Evolutionary conservation across 2,329 filamentous ascomycete genomes (phyloP).

Genomic region (Keithomyces neogunnii): DNA sequence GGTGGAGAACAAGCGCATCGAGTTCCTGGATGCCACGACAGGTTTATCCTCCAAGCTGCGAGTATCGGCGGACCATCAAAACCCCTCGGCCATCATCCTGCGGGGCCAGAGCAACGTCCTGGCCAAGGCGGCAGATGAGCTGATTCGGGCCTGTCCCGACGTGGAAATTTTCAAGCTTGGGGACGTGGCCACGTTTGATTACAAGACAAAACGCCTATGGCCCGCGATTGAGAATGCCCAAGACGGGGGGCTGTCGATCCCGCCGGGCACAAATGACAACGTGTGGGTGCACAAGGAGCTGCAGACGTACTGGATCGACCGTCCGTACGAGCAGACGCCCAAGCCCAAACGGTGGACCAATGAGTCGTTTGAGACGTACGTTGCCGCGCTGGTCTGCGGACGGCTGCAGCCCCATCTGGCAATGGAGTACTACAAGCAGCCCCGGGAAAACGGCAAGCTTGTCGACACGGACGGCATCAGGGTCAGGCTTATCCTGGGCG

Average conservation of each 20-base stretch:
- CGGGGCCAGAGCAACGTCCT: slow-evolving; percentile 22
- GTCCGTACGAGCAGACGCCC: slow-evolving; percentile 29
- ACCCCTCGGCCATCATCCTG: slow-evolving; percentile 22
- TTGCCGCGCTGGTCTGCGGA: slow-evolving; percentile 31
- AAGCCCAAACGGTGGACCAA: slow-evolving; percentile 32
- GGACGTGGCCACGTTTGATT: slow-evolving; percentile 24
- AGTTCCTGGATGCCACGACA: slow-evolving; percentile 25
- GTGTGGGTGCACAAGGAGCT: slow-evolving; percentile 28
- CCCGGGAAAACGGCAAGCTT: slow-evolving; percentile 16
- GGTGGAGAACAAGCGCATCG: slow-evolving; percentile 23
- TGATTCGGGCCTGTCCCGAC: slow-evolving; percentile 20
- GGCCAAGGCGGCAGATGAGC: slow-evolving; percentile 25
- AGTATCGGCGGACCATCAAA: slow-evolving; percentile 22
- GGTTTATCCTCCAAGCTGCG: slow-evolving; percentile 24
- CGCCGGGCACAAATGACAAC: slow-evolving; percentile 14
- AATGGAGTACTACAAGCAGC: slow-evolving; percentile 25
- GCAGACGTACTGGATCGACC: slow-evolving; percentile 19
- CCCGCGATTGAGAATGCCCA: slow-evolving; percentile 21
- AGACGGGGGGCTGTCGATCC: slow-evolving; percentile 16
- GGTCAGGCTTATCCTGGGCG: slow-evolving; percentile 27
- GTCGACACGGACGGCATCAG: slow-evolving; percentile 30
- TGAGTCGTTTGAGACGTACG: slow-evolving; percentile 32
- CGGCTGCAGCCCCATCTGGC: slow-evolving; percentile 24
- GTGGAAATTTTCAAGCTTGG: slow-evolving; percentile 28
- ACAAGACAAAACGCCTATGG: slow-evolving; percentile 27